phyloP scores from a whole-genome alignment of 495 filamentous ascomycete genomes.

The Hypoxylon lienhwacheense region DNA sequence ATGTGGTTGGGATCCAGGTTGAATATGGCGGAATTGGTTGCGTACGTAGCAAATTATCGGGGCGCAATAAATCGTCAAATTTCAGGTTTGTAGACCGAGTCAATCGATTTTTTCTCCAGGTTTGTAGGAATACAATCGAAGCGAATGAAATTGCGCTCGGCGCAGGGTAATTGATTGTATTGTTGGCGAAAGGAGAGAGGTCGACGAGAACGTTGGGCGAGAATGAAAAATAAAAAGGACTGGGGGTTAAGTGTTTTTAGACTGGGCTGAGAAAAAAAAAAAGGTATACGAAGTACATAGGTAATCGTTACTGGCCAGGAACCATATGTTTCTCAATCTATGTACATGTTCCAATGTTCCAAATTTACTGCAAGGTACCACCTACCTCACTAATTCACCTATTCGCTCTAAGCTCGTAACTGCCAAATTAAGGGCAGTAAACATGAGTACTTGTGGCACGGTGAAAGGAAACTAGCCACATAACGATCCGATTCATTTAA shows the following conservation, averaged over 20 bases:
- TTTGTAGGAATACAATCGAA: constrained; percentile 21
- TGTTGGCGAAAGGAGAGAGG: constrained; percentile 15
- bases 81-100: neutral
- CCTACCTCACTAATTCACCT: too few relatives aligned
- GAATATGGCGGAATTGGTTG: neutral
- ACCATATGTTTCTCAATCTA: too few relatives aligned
- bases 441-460: constrained; percentile 17
- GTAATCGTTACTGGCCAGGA: constrained; percentile 13
- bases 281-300: constrained; percentile 2
- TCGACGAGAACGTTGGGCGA: constrained; percentile 17
- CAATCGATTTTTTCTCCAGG: constrained; percentile 1
- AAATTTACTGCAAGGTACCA: constrained; percentile 7
- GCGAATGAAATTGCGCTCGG: constrained; percentile 40
- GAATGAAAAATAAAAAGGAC: constrained; percentile 25
- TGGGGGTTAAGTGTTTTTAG: neutral
- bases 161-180: constrained; percentile 35
- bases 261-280: too few relatives aligned
- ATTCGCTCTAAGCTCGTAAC: too few relatives aligned
- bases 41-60: neutral
- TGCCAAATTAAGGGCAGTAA: constrained; percentile 23
- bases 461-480: constrained; percentile 11
- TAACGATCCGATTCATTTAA: too few relatives aligned
- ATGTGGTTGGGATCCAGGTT: neutral
- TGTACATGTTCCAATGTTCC: constrained; percentile 18
- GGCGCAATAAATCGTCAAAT: constrained; percentile 7